phyloP scores from a whole-genome alignment of 2,329 filamentous ascomycete genomes.

The Dactylellina haptotyla region DNA sequence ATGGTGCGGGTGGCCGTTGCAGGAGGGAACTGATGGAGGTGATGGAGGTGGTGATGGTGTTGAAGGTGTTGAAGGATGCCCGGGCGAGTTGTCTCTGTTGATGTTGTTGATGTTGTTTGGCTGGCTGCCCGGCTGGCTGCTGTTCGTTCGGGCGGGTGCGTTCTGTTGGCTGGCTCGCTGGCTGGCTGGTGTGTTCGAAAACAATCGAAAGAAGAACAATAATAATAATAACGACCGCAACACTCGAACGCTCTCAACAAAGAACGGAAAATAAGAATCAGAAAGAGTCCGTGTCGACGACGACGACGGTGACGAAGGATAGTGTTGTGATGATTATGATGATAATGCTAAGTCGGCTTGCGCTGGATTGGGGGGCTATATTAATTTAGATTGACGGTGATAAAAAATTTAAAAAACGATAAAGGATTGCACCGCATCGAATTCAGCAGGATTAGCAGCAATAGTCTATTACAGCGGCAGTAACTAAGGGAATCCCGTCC shows the following conservation, averaged over 20 bases:
- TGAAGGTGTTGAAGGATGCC: too few relatives aligned
- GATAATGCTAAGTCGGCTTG: too few relatives aligned
- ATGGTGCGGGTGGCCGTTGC: too few relatives aligned
- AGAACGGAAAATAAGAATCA: too few relatives aligned
- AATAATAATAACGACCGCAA: slow-evolving; percentile 16
- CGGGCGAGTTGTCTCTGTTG: too few relatives aligned
- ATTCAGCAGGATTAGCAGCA: not conserved
- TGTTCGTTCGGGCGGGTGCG: too few relatives aligned
- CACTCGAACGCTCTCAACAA: not conserved
- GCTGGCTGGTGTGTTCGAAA: slow-evolving; percentile 30
- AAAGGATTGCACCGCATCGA: not conserved
- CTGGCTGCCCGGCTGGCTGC: slow-evolving; percentile 1
- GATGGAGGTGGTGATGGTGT: slow-evolving; percentile 19
- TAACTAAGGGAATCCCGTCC: slow-evolving; percentile 38
- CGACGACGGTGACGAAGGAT: not conserved
- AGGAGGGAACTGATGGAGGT: not conserved
- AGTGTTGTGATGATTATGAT: not conserved
- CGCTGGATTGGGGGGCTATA: not conserved
- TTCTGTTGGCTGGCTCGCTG: slow-evolving; percentile 2
- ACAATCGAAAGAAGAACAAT: slow-evolving; percentile 31
- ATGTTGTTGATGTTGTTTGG: not conserved
- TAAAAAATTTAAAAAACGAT: slow-evolving; percentile 1
- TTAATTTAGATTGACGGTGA: slow-evolving; percentile 16
- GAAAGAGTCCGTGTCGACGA: not conserved
- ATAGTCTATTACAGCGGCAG: not conserved